Conservation (phyloP, 306 rosid species). For the Cicer cuneatum region DNA sequence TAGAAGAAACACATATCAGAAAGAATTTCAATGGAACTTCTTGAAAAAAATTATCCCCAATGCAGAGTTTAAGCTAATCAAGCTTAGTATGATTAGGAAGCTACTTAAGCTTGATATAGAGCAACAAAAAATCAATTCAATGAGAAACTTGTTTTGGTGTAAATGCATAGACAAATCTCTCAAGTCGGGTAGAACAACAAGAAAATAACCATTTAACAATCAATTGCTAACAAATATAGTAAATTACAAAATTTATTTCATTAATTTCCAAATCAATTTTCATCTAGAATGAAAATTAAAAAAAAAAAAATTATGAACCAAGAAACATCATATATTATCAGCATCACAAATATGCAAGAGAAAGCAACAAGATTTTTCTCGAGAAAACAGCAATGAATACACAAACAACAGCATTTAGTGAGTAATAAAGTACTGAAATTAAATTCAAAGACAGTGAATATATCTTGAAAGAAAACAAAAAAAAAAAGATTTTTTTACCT, state of each 20-base stretch:
- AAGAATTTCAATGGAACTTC: neutral
- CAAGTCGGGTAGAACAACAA: no score
- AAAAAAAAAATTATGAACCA: neutral
- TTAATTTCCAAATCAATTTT: neutral
- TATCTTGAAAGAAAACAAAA: neutral
- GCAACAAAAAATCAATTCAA: slow-evolving; percentile 11
- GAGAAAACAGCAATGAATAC: slow-evolving; percentile 14
- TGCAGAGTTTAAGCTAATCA: slow-evolving; percentile 27
- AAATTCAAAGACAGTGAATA: neutral
- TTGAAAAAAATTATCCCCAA: neutral
- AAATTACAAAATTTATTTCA: neutral
- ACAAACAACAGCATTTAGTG: slow-evolving; percentile 10
- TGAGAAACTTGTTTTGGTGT: neutral
- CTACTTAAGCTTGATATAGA: neutral
- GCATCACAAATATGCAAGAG: slow-evolving; percentile 10
- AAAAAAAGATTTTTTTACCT: slow-evolving; percentile 53
- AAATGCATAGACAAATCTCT: no score
- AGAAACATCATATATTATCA: neutral
- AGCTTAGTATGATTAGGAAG: neutral
- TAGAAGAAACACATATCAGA: slow-evolving; percentile 35
- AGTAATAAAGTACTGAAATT: neutral
- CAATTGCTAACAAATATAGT: neutral
- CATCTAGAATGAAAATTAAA: no score
- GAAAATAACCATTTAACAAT: neutral
- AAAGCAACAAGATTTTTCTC: slow-evolving; percentile 1